Evolutionary conservation across 352 stramenopile species (phyloP).

Genomic region (Phytopythium boreale): DNA sequence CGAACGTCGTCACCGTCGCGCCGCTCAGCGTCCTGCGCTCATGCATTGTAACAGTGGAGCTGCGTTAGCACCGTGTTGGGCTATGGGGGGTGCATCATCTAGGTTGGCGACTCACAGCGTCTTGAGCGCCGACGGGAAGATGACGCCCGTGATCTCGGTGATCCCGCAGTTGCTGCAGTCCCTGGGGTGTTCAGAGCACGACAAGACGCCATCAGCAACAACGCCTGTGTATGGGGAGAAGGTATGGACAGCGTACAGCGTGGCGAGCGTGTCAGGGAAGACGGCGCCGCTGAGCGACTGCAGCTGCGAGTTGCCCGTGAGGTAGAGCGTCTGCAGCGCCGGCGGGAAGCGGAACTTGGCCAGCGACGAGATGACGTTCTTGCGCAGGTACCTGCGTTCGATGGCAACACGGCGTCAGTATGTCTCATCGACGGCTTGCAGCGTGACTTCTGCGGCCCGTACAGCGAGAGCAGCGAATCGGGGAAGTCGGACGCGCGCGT

Average conservation of each 20-base stretch:
- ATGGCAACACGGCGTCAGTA: neutral
- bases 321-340: constrained; percentile 17
- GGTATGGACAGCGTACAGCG: constrained; percentile 11
- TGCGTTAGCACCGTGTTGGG: neutral
- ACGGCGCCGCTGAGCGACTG: constrained; percentile 36
- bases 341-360: constrained; percentile 16
- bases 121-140: constrained; percentile 28
- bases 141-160: constrained; percentile 23
- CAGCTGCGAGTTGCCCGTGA: constrained; percentile 43
- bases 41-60: neutral
- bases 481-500: constrained; percentile 13
- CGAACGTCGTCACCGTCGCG: constrained; percentile 27
- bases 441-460: neutral
- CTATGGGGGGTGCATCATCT: neutral
- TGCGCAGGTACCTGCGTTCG: constrained; percentile 18
- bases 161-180: constrained; percentile 21
- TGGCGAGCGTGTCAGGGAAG: constrained; percentile 37
- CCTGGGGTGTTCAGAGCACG: neutral
- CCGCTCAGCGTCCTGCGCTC: constrained; percentile 19
- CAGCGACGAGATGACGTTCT: constrained; percentile 34
- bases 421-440: neutral
- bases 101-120: neutral
- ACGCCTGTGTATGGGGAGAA: neutral
- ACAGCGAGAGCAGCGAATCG: constrained; percentile 6
- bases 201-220: constrained; percentile 9